Conservation (phyloP, 305 asterid species). For the Fraxinus baroniana region DNA sequence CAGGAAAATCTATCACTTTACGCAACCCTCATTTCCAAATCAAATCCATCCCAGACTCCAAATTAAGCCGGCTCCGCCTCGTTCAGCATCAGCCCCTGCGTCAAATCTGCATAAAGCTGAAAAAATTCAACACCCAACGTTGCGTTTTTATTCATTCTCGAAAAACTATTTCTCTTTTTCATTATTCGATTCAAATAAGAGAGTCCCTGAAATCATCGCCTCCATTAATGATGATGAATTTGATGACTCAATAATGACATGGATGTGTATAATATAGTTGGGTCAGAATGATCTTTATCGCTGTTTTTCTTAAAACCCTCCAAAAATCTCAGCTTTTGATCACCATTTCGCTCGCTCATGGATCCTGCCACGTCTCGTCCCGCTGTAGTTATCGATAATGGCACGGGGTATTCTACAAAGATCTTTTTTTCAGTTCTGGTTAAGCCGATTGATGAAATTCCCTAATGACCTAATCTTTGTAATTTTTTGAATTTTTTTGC, state of each 20-base stretch:
- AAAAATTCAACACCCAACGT: background rate
- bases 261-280: slow-evolving; percentile 25
- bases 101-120: slow-evolving; percentile 1
- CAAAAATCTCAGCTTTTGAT: slow-evolving; percentile 47
- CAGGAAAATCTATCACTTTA: background rate
- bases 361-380: slow-evolving; percentile 79
- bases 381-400: slow-evolving; percentile 90
- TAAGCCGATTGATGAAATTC: slow-evolving; percentile 37
- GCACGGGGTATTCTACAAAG: slow-evolving; percentile 63
- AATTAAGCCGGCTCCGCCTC: background rate
- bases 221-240: slow-evolving; percentile 16
- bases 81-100: background rate
- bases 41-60: background rate
- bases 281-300: slow-evolving; percentile 51
- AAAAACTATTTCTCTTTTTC: background rate
- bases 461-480: slow-evolving; percentile 3
- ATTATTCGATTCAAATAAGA: slow-evolving; percentile 27
- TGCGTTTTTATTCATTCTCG: background rate
- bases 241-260: slow-evolving; percentile 28
- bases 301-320: slow-evolving; percentile 40
- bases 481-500: background rate
- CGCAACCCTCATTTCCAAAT: background rate
- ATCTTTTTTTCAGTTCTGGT: background rate
- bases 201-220: slow-evolving; percentile 15
- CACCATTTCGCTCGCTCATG: slow-evolving; percentile 41